These are phyloP conservation scores for Mucor saturninus DNA, from an alignment of 371 early-diverging fungal genomes.

Conservation along the genomic window DNA sequence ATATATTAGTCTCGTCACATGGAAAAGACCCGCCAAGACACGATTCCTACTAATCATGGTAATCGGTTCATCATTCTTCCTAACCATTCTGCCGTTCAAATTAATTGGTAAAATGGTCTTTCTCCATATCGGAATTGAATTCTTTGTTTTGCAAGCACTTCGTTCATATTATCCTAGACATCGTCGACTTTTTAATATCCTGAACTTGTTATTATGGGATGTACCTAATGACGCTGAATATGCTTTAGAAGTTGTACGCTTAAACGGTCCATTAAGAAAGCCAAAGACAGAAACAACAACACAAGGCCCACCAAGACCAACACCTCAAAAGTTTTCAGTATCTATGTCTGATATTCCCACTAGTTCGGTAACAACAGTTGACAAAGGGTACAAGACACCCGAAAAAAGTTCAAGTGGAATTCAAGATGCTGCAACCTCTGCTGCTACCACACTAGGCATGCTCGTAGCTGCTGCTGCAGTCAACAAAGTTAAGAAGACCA, in stretches of 20 bases:
- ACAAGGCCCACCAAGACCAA: conserved; percentile 3
- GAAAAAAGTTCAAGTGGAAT: conserved; percentile 7
- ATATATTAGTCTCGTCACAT: conserved; percentile 39
- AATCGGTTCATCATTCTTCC: conserved; percentile 6
- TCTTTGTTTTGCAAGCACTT: conserved; percentile 46
- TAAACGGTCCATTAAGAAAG: conserved; percentile 5
- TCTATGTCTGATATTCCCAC: conserved; percentile 17
- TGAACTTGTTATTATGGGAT: conserved; percentile 50
- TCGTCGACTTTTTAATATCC: conserved; percentile 48
- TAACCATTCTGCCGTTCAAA: conserved; percentile 27
- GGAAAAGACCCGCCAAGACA: conserved; percentile 48
- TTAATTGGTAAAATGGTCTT: conserved; percentile 31
- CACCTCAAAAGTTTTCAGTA: conserved; percentile 2
- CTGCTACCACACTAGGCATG: conserved; percentile 36
- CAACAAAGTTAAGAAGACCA: conserved; percentile 23
- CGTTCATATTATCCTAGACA: conserved; percentile 52
- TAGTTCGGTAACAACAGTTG: background rate
- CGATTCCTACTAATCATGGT: conserved; percentile 25
- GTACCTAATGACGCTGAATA: conserved; percentile 54
- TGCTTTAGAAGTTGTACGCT: conserved; percentile 48
- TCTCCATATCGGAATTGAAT: conserved; percentile 45
- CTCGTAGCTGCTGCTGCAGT: conserved; percentile 36
- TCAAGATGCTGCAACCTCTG: conserved; percentile 24
- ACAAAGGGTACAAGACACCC: background rate
- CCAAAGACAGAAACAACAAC: background rate